Evolutionary conservation across 208 protist species (phyloP).

Genomic region (Crithidia acanthocephali): DNA sequence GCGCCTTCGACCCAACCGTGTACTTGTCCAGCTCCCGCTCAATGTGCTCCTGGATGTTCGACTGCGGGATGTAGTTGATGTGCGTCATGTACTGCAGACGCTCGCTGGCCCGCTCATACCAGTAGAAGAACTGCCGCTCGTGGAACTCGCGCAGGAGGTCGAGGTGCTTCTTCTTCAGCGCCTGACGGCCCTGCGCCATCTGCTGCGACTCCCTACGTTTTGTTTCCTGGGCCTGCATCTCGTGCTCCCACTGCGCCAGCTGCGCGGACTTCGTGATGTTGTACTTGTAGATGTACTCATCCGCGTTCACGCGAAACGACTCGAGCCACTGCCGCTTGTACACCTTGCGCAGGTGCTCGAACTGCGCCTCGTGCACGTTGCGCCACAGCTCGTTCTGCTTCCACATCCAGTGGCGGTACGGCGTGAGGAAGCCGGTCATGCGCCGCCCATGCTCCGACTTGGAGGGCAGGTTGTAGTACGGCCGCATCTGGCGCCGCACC

Average conservation of each 20-base stretch:
- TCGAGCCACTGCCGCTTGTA: slow-evolving; percentile 94
- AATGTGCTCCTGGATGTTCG: slow-evolving; percentile 81
- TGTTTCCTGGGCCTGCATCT: slow-evolving; percentile 91
- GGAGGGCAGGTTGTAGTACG: slow-evolving; percentile 91
- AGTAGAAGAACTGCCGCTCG: slow-evolving; percentile 94
- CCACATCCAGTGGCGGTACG: slow-evolving; percentile 94
- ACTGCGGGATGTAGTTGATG: slow-evolving; percentile 84
- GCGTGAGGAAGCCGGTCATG: slow-evolving; percentile 91
- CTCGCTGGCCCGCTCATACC: slow-evolving; percentile 92
- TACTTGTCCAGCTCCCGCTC: slow-evolving; percentile 92
- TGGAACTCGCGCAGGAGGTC: slow-evolving; percentile 91
- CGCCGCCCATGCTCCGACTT: slow-evolving; percentile 84
- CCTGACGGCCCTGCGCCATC: slow-evolving; percentile 77
- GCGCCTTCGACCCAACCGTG: slow-evolving; percentile 62
- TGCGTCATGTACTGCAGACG: slow-evolving; percentile 90
- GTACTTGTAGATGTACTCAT: slow-evolving; percentile 95
- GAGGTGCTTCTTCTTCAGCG: slow-evolving; percentile 90
- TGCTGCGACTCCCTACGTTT: slow-evolving; percentile 77
- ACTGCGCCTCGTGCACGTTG: slow-evolving; percentile 92
- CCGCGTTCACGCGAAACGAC: slow-evolving; percentile 91
- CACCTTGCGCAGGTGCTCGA: slow-evolving; percentile 91
- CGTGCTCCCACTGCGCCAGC: slow-evolving; percentile 89
- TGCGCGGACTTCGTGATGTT: slow-evolving; percentile 93
- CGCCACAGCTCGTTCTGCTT: slow-evolving; percentile 94
- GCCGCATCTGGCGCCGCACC: slow-evolving; percentile 59